Conservation (phyloP, 257 asterid genomes). For the Solanum lignicaule region DNA sequence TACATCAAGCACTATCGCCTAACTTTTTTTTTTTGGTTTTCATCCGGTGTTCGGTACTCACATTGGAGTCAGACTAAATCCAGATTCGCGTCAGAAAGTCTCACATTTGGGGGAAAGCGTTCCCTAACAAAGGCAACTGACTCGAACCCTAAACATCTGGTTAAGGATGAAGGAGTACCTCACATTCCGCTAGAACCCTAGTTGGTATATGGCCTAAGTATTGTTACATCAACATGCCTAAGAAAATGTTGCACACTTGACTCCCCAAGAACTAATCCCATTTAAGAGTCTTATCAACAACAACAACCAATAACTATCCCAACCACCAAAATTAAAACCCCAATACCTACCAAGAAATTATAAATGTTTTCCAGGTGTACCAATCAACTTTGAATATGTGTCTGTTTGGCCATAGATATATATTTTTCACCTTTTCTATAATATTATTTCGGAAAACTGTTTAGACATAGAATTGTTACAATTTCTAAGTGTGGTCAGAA, state of each 20-base stretch:
- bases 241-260: not conserved
- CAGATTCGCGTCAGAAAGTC: not conserved
- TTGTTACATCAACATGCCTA: not conserved
- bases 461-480: not conserved
- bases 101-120: not conserved
- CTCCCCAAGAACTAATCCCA: not conserved
- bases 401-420: not conserved
- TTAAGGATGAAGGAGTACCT: not conserved
- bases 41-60: not conserved
- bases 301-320: not conserved
- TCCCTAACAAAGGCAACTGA: not conserved
- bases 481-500: not conserved
- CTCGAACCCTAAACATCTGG: not conserved
- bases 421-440: not conserved
- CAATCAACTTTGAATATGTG: not conserved
- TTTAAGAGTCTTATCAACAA: not conserved
- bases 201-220: not conserved
- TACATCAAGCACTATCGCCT: not conserved
- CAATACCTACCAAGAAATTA: not conserved
- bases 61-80: not conserved
- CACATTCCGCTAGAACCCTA: not conserved
- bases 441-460: not conserved
- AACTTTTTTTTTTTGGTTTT: not conserved
- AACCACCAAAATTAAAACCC: not conserved
- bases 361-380: not conserved